phyloP scores from a whole-genome alignment of 2,329 filamentous ascomycete species.

The Epichloe uncinata region DNA sequence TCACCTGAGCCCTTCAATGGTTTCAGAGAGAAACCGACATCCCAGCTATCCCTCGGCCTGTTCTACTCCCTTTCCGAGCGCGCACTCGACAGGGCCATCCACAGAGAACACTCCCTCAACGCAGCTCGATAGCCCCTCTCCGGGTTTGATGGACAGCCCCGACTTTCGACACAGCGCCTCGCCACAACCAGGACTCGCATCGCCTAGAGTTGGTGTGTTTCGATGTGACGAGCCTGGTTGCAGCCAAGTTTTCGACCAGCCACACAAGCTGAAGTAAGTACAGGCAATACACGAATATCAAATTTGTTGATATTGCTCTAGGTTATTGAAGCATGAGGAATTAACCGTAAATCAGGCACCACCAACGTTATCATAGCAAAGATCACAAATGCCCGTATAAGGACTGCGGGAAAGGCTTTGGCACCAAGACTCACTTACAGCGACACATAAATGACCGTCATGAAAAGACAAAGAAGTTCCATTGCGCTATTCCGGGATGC shows the following conservation, averaged over 20 bases:
- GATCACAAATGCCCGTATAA: slow-evolving; percentile 43
- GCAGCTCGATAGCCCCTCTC: slow-evolving; percentile 28
- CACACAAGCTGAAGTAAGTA: slow-evolving; percentile 44
- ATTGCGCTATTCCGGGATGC: slow-evolving; percentile 41
- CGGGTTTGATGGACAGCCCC: slow-evolving; percentile 23
- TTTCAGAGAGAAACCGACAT: slow-evolving; percentile 15
- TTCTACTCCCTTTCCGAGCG: slow-evolving; percentile 27
- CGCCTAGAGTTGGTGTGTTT: slow-evolving; percentile 18
- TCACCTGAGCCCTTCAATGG: slow-evolving; percentile 12
- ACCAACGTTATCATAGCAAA: slow-evolving; percentile 47
- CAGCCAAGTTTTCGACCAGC: slow-evolving; percentile 36
- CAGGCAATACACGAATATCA: slow-evolving; percentile 8
- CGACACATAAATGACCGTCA: slow-evolving; percentile 51
- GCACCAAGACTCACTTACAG: slow-evolving; percentile 48
- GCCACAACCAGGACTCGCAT: slow-evolving; percentile 17
- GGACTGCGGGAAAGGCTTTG: slow-evolving; percentile 42
- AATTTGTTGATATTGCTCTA: not conserved
- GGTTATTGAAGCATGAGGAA: not conserved
- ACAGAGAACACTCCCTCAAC: slow-evolving; percentile 34
- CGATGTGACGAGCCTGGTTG: slow-evolving; percentile 25
- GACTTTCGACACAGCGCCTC: slow-evolving; percentile 25
- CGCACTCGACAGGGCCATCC: slow-evolving; percentile 26
- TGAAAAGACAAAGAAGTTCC: slow-evolving; percentile 45
- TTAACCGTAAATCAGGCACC: slow-evolving; percentile 28
- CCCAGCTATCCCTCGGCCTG: slow-evolving; percentile 26